Percentiles rank a stretch among this genome's conserved stretches.
These are phyloP conservation scores for Ogataea salicorniae DNA, from an alignment of 805 yeast species.

Conservation along the genomic window DNA sequence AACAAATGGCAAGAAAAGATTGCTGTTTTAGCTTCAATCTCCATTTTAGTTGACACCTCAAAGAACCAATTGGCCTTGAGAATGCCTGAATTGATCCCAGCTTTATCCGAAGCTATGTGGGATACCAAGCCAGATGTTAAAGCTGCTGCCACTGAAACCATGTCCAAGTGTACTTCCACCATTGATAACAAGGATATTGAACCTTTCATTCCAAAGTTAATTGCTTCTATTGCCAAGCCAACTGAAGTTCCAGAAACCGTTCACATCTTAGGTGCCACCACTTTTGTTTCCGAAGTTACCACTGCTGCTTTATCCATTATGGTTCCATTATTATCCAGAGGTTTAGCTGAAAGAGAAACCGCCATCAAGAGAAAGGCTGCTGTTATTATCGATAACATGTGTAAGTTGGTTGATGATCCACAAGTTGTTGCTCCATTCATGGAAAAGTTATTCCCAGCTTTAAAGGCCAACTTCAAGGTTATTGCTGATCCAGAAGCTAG, in stretches of 20 bases:
- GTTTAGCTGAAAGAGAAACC: constrained; percentile 99
- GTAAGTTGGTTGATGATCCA: constrained; percentile 99
- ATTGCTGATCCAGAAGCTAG: constrained; percentile 99
- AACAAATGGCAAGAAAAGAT: constrained; percentile 99
- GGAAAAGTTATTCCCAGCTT: constrained; percentile 91
- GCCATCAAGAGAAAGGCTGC: constrained; percentile 99
- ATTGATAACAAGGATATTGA: constrained; percentile 99
- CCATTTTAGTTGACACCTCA: constrained; percentile 88
- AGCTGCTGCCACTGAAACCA: constrained; percentile 92
- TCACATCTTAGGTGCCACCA: constrained; percentile 98
- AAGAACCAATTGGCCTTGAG: constrained; percentile 94
- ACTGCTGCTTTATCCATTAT: constrained; percentile 98
- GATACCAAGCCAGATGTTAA: constrained; percentile 98
- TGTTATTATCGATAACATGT: constrained; percentile 99
- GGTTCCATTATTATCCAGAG: constrained; percentile 98
- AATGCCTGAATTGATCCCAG: constrained; percentile 99
- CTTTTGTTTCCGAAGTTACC: constrained; percentile 99
- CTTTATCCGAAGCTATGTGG: constrained; percentile 99
- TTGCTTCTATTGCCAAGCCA: constrained; percentile 95
- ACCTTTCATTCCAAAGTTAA: constrained; percentile 97
- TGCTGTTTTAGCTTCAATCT: constrained; percentile 78
- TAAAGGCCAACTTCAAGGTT: constrained; percentile 88
- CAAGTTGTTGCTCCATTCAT: constrained; percentile 99
- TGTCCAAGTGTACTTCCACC: constrained; percentile 94
- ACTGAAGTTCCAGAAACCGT: constrained; percentile 98